A percentile compares a stretch with the other conserved stretches of the same genome.
Evolutionary conservation across 257 asterid genomes (phyloP).

Genomic region (Solanum ossicruentum): DNA sequence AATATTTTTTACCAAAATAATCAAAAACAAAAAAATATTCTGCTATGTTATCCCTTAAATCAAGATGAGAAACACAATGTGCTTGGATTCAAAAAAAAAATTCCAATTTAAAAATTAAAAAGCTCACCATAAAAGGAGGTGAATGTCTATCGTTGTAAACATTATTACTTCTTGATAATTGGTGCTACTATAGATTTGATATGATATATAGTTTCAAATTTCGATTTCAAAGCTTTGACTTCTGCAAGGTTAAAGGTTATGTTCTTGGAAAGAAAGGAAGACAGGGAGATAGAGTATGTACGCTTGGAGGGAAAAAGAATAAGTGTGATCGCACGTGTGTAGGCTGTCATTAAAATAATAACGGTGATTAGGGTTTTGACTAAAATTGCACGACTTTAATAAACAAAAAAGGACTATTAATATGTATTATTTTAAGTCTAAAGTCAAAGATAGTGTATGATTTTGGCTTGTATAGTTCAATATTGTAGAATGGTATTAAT

Average conservation of each 20-base stretch:
- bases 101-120: too few species aligned
- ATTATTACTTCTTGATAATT: not conserved
- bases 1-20: too few species aligned
- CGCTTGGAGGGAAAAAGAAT: not conserved
- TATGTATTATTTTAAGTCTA: too few species aligned
- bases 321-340: not conserved
- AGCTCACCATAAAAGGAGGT: not conserved
- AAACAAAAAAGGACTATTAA: not conserved
- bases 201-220: not conserved
- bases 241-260: not conserved
- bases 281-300: not conserved
- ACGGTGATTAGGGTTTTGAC: not conserved
- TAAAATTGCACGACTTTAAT: not conserved
- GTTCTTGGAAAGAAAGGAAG: not conserved
- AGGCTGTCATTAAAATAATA: not conserved
- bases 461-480: too few species aligned
- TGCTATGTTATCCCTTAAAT: too few species aligned
- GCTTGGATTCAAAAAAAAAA: too few species aligned
- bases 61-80: too few species aligned
- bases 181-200: not conserved
- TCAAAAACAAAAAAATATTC: too few species aligned
- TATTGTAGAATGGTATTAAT: too few species aligned
- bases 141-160: not conserved
- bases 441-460: too few species aligned
- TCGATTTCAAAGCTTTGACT: not conserved